phyloP scores from a whole-genome alignment of 768 basidiomycete species.

The Tubosaeta brunneosetosa region DNA sequence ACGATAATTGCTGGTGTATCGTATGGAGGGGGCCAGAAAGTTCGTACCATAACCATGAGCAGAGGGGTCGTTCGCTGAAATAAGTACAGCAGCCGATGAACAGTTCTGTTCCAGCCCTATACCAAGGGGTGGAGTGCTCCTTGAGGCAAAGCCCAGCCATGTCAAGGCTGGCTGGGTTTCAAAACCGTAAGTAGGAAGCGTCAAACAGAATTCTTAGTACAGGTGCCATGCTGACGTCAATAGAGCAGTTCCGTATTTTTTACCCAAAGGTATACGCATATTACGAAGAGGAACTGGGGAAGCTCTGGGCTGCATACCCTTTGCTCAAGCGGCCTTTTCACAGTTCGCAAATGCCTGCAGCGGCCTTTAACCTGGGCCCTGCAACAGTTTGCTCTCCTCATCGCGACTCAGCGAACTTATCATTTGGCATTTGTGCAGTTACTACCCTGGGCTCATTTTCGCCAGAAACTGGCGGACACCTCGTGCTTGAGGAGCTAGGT shows the following conservation, averaged over 20 bases:
- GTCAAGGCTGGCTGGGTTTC: background rate
- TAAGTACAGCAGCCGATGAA: background rate
- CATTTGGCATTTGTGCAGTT: slow-evolving; percentile 3
- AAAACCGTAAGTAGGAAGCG: background rate
- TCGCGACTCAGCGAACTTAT: background rate
- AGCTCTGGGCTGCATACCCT: background rate
- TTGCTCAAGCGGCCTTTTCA: background rate
- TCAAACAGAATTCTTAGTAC: background rate
- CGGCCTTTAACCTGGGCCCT: slow-evolving; percentile 1
- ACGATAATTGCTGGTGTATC: background rate
- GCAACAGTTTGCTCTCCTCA: background rate
- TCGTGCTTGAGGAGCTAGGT: background rate
- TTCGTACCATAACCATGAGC: too few relatives aligned
- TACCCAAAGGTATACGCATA: background rate
- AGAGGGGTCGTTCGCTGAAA: too few relatives aligned
- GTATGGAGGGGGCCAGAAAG: background rate
- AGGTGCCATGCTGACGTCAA: too few relatives aligned
- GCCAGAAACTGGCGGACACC: background rate
- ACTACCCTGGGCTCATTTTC: background rate
- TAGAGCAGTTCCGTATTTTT: background rate
- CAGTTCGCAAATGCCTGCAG: background rate
- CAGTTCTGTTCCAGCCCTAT: rapidly evolving
- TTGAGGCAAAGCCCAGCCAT: background rate
- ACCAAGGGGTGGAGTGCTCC: background rate
- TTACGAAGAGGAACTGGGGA: background rate